phyloP scores from a whole-genome alignment of 2,329 filamentous ascomycete species.

The Arthrobotrys entomopaga region DNA sequence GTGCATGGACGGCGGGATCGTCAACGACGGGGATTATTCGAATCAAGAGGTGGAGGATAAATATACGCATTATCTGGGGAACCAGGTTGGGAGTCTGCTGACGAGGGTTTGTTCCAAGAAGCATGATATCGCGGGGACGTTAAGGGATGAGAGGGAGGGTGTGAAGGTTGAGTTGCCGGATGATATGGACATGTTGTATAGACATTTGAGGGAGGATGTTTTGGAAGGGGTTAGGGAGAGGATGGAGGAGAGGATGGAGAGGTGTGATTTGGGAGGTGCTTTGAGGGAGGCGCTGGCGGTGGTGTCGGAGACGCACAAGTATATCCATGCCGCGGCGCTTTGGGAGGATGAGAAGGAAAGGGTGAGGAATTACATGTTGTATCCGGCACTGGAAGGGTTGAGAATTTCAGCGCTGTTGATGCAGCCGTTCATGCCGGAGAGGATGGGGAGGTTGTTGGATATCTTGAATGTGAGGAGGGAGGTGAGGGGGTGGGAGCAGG shows the following conservation, averaged over 20 bases:
- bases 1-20: constrained; percentile 79
- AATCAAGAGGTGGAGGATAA: constrained; percentile 72
- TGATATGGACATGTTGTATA: constrained; percentile 7
- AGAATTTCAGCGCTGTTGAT: constrained; percentile 84
- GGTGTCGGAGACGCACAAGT: constrained; percentile 74
- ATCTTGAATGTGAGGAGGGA: constrained; percentile 75
- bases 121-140: constrained; percentile 67
- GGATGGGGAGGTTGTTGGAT: constrained; percentile 77
- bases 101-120: constrained; percentile 68
- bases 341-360: constrained; percentile 68
- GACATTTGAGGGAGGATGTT: neutral
- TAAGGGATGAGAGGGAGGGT: constrained; percentile 62
- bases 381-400: constrained; percentile 76
- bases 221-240: constrained; percentile 59
- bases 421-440: constrained; percentile 88
- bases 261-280: constrained; percentile 73
- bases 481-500: constrained; percentile 72
- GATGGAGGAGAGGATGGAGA: constrained; percentile 68
- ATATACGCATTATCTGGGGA: constrained; percentile 82
- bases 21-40: constrained; percentile 83
- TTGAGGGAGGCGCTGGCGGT: constrained; percentile 73
- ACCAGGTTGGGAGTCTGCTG: constrained; percentile 81
- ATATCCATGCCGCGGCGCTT: constrained; percentile 72
- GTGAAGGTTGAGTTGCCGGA: constrained; percentile 16
- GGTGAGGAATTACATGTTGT: constrained; percentile 67